Evolutionary conservation across 163 green algal species (phyloP).

Genomic region (Scenedesmus sp.): DNA sequence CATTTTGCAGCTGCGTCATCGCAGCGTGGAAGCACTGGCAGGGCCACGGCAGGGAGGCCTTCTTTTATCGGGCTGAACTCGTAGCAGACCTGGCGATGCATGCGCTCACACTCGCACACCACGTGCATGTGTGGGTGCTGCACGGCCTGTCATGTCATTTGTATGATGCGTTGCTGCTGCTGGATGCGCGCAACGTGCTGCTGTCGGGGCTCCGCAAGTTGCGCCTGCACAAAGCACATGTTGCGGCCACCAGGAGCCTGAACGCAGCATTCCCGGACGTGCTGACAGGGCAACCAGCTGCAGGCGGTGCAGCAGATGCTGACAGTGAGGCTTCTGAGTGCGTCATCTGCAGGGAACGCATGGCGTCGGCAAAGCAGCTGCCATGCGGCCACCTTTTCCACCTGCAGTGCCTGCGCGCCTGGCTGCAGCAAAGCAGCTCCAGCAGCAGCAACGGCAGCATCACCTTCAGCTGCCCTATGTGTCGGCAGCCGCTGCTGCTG

Average conservation of each 20-base stretch:
- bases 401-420: constrained; percentile 70
- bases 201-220: constrained; percentile 55
- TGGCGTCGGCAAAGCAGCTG: constrained; percentile 67
- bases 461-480: constrained; percentile 59
- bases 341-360: constrained; percentile 70
- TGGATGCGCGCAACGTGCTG: constrained; percentile 63
- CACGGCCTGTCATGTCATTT: constrained; percentile 64
- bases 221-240: constrained; percentile 35
- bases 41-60: constrained; percentile 51
- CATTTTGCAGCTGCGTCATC: background rate
- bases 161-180: constrained; percentile 65
- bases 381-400: constrained; percentile 71
- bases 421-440: constrained; percentile 69
- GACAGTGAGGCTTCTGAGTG: constrained; percentile 50
- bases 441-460: constrained; percentile 44
- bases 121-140: constrained; percentile 66
- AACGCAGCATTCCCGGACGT: constrained; percentile 64
- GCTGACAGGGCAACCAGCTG: background rate
- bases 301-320: background rate
- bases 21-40: constrained; percentile 50
- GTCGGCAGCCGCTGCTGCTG: constrained; percentile 35
- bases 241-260: constrained; percentile 57
- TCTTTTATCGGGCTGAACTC: constrained; percentile 64
- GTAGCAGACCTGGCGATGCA: constrained; percentile 60
- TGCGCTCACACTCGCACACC: constrained; percentile 64